These are phyloP conservation scores for Styphnolobium japonicum DNA, from an alignment of 306 rosid species.

Conservation along the genomic window DNA sequence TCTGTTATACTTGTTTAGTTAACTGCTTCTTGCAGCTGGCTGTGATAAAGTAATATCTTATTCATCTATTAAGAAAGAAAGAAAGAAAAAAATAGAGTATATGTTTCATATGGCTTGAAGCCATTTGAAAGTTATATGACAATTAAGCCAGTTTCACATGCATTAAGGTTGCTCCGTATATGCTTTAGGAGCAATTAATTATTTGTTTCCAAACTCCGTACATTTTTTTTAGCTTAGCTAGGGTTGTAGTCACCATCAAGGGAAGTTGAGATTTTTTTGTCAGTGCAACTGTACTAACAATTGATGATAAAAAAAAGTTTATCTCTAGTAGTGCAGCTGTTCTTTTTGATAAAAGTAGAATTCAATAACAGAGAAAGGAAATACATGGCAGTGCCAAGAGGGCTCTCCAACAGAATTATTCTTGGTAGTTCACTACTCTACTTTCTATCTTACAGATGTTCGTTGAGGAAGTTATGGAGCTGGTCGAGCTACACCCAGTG, in stretches of 20 bases:
- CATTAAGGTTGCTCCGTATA: background rate
- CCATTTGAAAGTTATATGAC: background rate
- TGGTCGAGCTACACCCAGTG: slow-evolving; percentile 40
- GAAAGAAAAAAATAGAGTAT: background rate
- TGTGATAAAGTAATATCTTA: background rate
- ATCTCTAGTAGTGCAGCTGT: background rate
- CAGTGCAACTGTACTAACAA: background rate
- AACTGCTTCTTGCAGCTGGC: background rate
- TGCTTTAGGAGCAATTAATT: background rate
- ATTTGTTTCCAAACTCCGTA: background rate
- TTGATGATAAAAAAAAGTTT: background rate
- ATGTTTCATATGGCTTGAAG: background rate
- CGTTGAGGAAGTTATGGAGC: slow-evolving; percentile 48
- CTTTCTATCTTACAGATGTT: slow-evolving; percentile 29
- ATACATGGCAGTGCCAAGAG: too few species aligned
- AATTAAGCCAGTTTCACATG: background rate
- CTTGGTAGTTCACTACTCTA: background rate
- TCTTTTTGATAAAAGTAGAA: background rate
- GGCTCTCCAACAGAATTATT: too few species aligned
- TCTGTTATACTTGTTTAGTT: background rate
- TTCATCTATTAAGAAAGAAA: background rate
- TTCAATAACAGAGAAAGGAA: background rate
- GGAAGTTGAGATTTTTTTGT: background rate
- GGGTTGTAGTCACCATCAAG: background rate
- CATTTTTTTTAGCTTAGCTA: background rate